Base-by-base conservation (phyloP, 2,329 filamentous ascomycete species). In the Alternaria tenuissima region DNA sequence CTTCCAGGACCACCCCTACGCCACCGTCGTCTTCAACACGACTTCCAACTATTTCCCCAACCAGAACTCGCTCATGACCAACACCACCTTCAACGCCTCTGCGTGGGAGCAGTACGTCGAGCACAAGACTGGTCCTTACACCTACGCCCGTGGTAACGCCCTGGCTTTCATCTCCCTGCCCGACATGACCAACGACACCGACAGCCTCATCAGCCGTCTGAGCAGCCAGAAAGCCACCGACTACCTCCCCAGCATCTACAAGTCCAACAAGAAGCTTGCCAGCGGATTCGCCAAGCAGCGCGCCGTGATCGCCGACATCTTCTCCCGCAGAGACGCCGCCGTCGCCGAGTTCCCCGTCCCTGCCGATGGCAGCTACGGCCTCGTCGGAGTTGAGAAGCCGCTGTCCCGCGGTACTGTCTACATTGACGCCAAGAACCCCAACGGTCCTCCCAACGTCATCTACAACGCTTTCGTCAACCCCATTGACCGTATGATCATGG, bases 341-440 rank as follows among this genome's bases (percentile, higher is more conserved):
- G 68, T 73, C 16, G 63, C 62, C 20, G 71, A 75, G 26, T 69
- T 72, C 42, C 69, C 72, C 16, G 60, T 74, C 8, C 85, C 83
- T 32, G 69, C 73, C 16, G 75, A 73, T 47, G 75, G 66, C 46
- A 72, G 57, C 18, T 71, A 60, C 51, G 61, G 54, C 38, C 69
- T 73, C 16, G 68, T 72, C 14, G 66, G 72, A 38, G 59, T 80
- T 16, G 70, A 79, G 55, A 72, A 74, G 61, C 71, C 74, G 14
- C 61, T 71, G 3, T 75, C 73, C 5, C 73, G 72, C 11, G 77
- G 78, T 7, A 77, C 74, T 26, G 67, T 80, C 51, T 57, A 71
- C 58, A 71, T 80, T 42, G 69, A 79, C 54, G 52, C 74, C 8
- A 56, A 65, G n/a, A 67, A 73, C 52, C 77, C 73, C 5, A 68